Evolutionary conservation across 2,329 filamentous ascomycete species (phyloP).

Genomic region (Beauveria scarabaeidicola): DNA sequence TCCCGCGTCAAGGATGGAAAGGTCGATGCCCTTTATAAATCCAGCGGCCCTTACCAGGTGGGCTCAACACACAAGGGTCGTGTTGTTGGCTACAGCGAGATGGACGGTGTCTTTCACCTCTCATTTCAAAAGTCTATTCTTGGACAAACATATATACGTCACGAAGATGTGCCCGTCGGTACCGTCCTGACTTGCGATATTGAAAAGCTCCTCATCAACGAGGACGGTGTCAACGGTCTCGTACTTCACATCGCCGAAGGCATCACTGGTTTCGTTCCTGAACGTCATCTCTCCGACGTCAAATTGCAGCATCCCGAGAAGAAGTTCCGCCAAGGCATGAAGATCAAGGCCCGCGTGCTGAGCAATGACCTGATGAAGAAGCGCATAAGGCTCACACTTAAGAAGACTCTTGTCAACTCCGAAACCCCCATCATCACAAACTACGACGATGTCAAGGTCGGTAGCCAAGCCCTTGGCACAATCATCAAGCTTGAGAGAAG

Average conservation of each 20-base stretch:
- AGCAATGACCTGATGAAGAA: slow-evolving; percentile 68
- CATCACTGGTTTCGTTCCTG: slow-evolving; percentile 80
- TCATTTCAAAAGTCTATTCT: slow-evolving; percentile 77
- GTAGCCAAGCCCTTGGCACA: slow-evolving; percentile 75
- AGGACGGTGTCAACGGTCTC: slow-evolving; percentile 70
- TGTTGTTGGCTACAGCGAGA: slow-evolving; percentile 74
- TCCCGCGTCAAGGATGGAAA: slow-evolving; percentile 86
- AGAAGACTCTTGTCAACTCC: slow-evolving; percentile 89
- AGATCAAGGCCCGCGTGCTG: slow-evolving; percentile 77
- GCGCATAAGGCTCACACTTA: slow-evolving; percentile 79
- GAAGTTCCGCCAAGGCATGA: slow-evolving; percentile 83
- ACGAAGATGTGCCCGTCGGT: slow-evolving; percentile 82
- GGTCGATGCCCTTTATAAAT: slow-evolving; percentile 70
- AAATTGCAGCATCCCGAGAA: slow-evolving; percentile 87
- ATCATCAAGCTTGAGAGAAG: slow-evolving; percentile 70
- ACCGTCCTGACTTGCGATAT: slow-evolving; percentile 73
- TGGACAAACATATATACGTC: slow-evolving; percentile 80
- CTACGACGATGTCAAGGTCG: slow-evolving; percentile 64
- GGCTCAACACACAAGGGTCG: slow-evolving; percentile 73
- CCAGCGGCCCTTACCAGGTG: slow-evolving; percentile 68
- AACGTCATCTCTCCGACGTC: slow-evolving; percentile 82
- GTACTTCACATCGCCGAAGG: slow-evolving; percentile 79
- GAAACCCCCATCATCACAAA: slow-evolving; percentile 71
- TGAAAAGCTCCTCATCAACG: slow-evolving; percentile 73
- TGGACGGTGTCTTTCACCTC: slow-evolving; percentile 79